These are phyloP conservation scores for Spizellomyces punctatus DNA, from an alignment of 192 early-diverging fungal genomes.

Conservation along the genomic window DNA sequence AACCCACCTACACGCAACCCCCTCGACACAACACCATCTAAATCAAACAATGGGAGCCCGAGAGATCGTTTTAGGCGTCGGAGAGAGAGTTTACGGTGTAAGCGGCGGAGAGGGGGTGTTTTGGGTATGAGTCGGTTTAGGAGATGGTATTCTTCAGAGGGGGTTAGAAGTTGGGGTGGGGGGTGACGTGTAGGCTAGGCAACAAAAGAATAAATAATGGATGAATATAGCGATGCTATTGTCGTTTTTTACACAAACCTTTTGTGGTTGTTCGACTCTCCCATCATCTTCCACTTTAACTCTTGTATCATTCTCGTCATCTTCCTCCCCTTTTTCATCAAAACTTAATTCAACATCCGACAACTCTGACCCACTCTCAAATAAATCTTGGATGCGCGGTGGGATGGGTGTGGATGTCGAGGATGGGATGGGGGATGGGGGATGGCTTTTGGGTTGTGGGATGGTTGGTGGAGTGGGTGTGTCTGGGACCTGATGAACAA, in stretches of 20 bases:
- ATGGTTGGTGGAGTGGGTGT: too few relatives aligned
- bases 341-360: neutral
- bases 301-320: neutral
- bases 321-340: neutral
- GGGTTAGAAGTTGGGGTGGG: conserved; percentile 30
- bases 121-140: conserved; percentile 55
- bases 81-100: conserved; percentile 60
- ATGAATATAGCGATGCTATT: too few relatives aligned
- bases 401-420: too few relatives aligned
- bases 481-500: too few relatives aligned
- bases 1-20: conserved; percentile 29
- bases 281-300: neutral
- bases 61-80: conserved; percentile 64
- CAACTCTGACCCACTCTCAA: too few relatives aligned
- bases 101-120: conserved; percentile 42
- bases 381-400: too few relatives aligned
- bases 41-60: conserved; percentile 65
- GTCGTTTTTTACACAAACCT: neutral
- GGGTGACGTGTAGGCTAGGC: conserved; percentile 6
- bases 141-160: conserved; percentile 58
- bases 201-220: conserved; percentile 6
- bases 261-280: neutral
- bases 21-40: conserved; percentile 57
- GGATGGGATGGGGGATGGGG: too few relatives aligned
- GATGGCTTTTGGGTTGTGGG: too few relatives aligned